Base-by-base conservation (phyloP, 164 flowering plant genomes). In the Dillenia suffruticosa region DNA sequence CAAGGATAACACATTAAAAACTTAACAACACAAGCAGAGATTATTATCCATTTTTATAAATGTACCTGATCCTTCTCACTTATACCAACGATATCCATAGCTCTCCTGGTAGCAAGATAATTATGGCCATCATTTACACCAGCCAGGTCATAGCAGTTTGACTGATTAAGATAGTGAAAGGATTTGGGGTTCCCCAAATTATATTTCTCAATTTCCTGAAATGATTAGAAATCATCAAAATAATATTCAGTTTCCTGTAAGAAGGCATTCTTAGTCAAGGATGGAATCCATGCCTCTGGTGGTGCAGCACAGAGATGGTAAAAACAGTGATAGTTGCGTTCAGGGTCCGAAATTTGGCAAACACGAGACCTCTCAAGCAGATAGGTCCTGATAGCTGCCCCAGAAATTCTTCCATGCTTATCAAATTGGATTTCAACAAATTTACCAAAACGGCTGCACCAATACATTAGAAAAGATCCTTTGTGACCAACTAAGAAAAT, bases 331-430 rank as follows among this genome's bases (percentile, higher is more conserved):
- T 85, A 90, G 77, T 90, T 90, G 46, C 97, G 86, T 72, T 90
- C 97, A 61, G 84, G 86, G 62, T 88, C 88, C 49, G 97, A 90
- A 59, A 90, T 68, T 82, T 90, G 95, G 78, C 97, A 90, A 69
- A 90, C 97, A 59, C 97, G 95, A 67, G 97, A 90, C 76, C 89
- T 78, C 65, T 90, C 97, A 14, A 90, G 81, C 68, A 90, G 89
- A 69, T 90, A 89, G 15, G 93, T 89, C 74, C 91, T 77, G 49
- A 89, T 81, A 56, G 93, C 93, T 58, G 96, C 92, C 48, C 96
- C 96, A 47, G 96, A 90, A 76, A 90, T 90, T 77, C 80, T 74
- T 63, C 96, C 96, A 58, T 56, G 72, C 60, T 78, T 83, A 61
- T 90, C 88, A 77, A 90, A 88, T 57, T 90, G 96, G 59, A 90